Evolutionary conservation across 768 basidiomycete species (phyloP).

Genomic region (Tremella yokohamensis): DNA sequence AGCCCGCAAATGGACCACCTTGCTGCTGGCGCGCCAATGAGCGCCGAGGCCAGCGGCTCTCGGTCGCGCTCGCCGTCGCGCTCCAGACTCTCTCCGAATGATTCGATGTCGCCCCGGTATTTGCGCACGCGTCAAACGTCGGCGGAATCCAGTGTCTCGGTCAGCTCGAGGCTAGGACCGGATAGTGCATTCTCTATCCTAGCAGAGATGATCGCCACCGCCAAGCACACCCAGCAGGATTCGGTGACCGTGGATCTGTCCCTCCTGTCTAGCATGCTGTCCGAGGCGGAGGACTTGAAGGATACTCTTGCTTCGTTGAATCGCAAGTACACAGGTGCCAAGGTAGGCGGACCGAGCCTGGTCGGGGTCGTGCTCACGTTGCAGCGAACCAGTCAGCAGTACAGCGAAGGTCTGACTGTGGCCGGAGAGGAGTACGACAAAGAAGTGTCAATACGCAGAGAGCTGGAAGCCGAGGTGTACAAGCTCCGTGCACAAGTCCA

Average conservation of each 20-base stretch:
- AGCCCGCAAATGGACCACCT: conserved; percentile 56
- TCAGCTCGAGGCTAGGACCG: conserved; percentile 21
- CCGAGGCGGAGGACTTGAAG: conserved; percentile 63
- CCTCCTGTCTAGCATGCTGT: conserved; percentile 68
- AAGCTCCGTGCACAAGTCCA: conserved; percentile 77
- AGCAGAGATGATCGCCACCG: conserved; percentile 36
- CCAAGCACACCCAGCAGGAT: conserved; percentile 21
- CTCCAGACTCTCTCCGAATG: conserved; percentile 26
- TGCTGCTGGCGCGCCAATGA: conserved; percentile 53
- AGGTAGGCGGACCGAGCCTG: conserved; percentile 58
- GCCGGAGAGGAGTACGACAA: conserved; percentile 92
- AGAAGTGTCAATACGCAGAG: conserved; percentile 79
- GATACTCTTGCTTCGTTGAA: conserved; percentile 65
- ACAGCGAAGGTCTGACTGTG: conserved; percentile 84
- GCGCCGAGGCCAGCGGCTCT: background rate
- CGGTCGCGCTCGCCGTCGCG: conserved; percentile 20
- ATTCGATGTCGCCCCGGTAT: conserved; percentile 23
- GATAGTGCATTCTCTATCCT: conserved; percentile 33
- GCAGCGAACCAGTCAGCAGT: conserved; percentile 85
- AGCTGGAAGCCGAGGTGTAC: conserved; percentile 88
- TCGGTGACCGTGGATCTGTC: conserved; percentile 65
- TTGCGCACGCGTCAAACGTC: conserved; percentile 38
- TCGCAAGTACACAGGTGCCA: conserved; percentile 74
- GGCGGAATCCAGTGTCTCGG: conserved; percentile 34
- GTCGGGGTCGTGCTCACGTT: background rate